phyloP scores from a whole-genome alignment of 2,329 filamentous ascomycete species.

The Monosporascus sp. region DNA sequence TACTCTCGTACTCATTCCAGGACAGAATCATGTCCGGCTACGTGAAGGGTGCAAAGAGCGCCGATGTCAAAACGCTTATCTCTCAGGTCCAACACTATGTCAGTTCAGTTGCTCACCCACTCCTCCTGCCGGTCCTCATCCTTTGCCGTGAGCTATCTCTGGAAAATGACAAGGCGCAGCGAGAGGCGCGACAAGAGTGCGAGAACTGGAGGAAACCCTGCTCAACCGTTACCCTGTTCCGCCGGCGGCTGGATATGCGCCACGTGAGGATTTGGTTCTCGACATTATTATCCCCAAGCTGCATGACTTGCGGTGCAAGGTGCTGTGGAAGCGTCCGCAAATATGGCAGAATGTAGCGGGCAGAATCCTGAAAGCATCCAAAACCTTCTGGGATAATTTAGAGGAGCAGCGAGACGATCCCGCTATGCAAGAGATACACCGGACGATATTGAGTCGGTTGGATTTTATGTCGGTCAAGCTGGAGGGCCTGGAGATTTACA shows the following conservation, averaged over 20 bases:
- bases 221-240: conserved; percentile 21
- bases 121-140: conserved; percentile 27
- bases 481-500: conserved; percentile 30
- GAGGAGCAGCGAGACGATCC: background rate
- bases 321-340: conserved; percentile 27
- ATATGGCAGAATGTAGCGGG: conserved; percentile 23
- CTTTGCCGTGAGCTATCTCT: conserved; percentile 20
- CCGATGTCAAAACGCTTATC: conserved; percentile 18
- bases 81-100: conserved; percentile 21
- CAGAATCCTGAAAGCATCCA: conserved; percentile 14
- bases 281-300: conserved; percentile 24
- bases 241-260: conserved; percentile 11
- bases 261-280: conserved; percentile 17
- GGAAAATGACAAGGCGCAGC: conserved; percentile 23
- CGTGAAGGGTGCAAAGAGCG: conserved; percentile 22
- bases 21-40: conserved; percentile 26
- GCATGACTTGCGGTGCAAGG: conserved; percentile 24
- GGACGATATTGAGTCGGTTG: conserved; percentile 20
- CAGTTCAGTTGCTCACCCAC: conserved; percentile 22
- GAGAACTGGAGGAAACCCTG: conserved; percentile 23
- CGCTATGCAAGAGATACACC: conserved; percentile 18
- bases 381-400: conserved; percentile 8
- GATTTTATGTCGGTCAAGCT: conserved; percentile 28
- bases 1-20: conserved; percentile 24
- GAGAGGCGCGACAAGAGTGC: conserved; percentile 21